phyloP scores from a whole-genome alignment of 1,284 basidiomycete species.

The Rhodotorula sp. region DNA sequence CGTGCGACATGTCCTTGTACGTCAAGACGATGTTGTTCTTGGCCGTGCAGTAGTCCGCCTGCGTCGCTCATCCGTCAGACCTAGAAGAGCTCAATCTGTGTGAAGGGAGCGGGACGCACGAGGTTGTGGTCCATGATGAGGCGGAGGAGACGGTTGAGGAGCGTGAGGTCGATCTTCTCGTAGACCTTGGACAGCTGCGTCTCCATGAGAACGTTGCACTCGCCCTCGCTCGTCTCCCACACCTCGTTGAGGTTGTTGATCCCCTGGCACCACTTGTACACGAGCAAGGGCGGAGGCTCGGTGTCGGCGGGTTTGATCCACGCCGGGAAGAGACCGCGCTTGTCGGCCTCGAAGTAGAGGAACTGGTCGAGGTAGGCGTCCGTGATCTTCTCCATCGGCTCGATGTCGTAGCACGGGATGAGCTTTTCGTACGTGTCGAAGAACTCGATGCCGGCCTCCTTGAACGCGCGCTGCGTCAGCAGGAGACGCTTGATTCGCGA shows the following conservation, averaged over 20 bases:
- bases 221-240: constrained; percentile 95
- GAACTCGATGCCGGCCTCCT: constrained; percentile 84
- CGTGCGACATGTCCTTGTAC: constrained; percentile 93
- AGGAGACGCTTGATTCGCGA: constrained; percentile 95
- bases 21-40: constrained; percentile 95
- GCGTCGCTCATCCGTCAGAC: not conserved
- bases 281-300: constrained; percentile 90
- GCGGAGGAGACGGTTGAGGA: constrained; percentile 87
- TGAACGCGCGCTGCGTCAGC: constrained; percentile 93
- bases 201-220: constrained; percentile 97
- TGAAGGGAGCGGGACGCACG: constrained; percentile 36
- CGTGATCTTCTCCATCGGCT: constrained; percentile 97
- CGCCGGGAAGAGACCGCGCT: constrained; percentile 90
- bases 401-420: constrained; percentile 96
- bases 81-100: not conserved
- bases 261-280: constrained; percentile 96
- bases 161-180: constrained; percentile 94
- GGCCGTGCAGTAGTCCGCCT: constrained; percentile 92
- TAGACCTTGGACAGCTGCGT: constrained; percentile 93
- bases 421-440: constrained; percentile 75
- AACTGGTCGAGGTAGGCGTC: constrained; percentile 74
- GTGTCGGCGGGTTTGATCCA: constrained; percentile 98
- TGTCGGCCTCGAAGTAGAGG: constrained; percentile 73
- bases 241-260: constrained; percentile 91
- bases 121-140: constrained; percentile 95